These are phyloP conservation scores for Saccharomycopsis babjevae DNA, from an alignment of 805 yeast genomes.

Conservation along the genomic window DNA sequence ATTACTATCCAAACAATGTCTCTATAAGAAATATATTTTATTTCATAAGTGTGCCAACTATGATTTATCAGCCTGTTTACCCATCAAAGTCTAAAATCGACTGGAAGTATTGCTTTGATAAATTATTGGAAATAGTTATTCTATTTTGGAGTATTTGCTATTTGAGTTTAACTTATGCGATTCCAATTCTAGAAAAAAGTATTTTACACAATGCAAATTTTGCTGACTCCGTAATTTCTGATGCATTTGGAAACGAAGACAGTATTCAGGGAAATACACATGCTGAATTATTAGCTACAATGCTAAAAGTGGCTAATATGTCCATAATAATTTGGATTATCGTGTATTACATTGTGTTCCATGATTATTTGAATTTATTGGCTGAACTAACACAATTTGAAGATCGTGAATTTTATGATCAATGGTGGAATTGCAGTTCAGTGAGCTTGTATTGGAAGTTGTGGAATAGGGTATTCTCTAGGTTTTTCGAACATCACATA, in stretches of 20 bases:
- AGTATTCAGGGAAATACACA: conserved; percentile 1
- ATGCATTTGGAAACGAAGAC: background rate
- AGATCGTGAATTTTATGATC: conserved; percentile 36
- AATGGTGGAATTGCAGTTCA: conserved; percentile 44
- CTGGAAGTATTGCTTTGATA: conserved; percentile 25
- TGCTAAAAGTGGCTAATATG: conserved; percentile 30
- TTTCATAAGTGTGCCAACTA: conserved; percentile 38
- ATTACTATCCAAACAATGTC: conserved; percentile 32
- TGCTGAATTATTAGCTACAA: conserved; percentile 25
- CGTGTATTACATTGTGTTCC: conserved; percentile 34
- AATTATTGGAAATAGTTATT: conserved; percentile 28
- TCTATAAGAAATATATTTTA: conserved; percentile 27
- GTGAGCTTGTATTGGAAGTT: conserved; percentile 37
- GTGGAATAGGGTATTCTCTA: conserved; percentile 37
- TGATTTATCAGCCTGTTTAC: conserved; percentile 39
- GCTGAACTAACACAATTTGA: conserved; percentile 37
- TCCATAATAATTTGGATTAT: conserved; percentile 35
- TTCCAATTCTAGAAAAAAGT: conserved; percentile 32
- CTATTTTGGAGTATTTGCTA: conserved; percentile 27
- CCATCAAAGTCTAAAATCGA: conserved; percentile 28
- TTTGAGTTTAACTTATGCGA: conserved; percentile 32
- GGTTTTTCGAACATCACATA: conserved; percentile 34
- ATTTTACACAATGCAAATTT: conserved; percentile 20
- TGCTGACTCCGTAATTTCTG: background rate
- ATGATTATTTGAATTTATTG: conserved; percentile 30